Conservation (phyloP, 768 basidiomycete species). For the Mycena belliarum region DNA sequence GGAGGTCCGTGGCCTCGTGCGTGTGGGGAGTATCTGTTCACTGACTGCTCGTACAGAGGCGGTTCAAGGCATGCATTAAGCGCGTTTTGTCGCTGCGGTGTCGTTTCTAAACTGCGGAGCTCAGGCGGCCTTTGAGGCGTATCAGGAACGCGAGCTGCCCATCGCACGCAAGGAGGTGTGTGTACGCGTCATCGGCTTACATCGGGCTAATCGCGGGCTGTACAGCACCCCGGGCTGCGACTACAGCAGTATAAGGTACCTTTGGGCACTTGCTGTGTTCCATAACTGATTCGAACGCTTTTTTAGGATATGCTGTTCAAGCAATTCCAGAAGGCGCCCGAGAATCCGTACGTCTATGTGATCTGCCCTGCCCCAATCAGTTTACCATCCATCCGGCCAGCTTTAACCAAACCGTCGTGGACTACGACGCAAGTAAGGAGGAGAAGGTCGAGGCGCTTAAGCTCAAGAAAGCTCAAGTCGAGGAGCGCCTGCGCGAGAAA, state of each 20-base stretch:
- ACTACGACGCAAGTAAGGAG: conserved; percentile 87
- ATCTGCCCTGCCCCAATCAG: not conserved
- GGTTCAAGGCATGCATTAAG: conserved; percentile 69
- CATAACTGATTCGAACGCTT: not conserved
- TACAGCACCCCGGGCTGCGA: conserved; percentile 84
- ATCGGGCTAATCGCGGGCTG: conserved; percentile 15
- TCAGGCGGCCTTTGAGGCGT: conserved; percentile 87
- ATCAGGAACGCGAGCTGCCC: conserved; percentile 84
- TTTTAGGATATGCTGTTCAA: conserved; percentile 82
- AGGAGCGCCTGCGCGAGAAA: conserved; percentile 63
- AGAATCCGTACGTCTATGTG: conserved; percentile 75
- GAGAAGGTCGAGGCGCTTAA: conserved; percentile 79
- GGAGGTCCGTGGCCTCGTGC: conserved; percentile 57
- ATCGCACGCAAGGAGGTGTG: conserved; percentile 70
- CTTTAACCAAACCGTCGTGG: conserved; percentile 79
- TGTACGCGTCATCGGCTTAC: conserved; percentile 12
- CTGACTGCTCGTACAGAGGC: conserved; percentile 52
- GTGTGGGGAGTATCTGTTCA: conserved; percentile 2
- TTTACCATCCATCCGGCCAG: conserved; percentile 35
- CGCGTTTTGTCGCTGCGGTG: conserved; percentile 3
- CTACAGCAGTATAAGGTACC: conserved; percentile 82
- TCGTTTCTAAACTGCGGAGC: conserved; percentile 5
- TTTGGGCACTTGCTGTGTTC: not conserved
- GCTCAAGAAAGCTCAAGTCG: conserved; percentile 62
- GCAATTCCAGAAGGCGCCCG: conserved; percentile 94